Evolutionary conservation across 2,329 filamentous ascomycete genomes (phyloP).

Genomic region (Arachnomyces sp.): DNA sequence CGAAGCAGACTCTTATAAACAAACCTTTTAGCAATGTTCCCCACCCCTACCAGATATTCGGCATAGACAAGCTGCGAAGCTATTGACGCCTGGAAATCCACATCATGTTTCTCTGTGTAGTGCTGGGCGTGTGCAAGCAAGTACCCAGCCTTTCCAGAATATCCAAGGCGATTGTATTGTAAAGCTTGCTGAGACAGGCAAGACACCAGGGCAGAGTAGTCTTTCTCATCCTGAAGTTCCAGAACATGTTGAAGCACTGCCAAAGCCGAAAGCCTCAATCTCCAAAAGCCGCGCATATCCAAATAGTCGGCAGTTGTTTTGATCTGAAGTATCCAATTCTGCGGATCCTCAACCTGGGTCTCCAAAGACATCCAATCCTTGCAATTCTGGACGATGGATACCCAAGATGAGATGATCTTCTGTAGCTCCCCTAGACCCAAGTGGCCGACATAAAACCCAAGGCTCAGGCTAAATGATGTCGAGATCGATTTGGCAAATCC

Average conservation of each 20-base stretch:
- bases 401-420: conserved; percentile 28
- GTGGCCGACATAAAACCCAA: conserved; percentile 27
- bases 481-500: conserved; percentile 21
- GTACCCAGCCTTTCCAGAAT: conserved; percentile 49
- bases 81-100: conserved; percentile 40
- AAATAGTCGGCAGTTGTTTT: conserved; percentile 49
- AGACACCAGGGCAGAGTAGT: conserved; percentile 33
- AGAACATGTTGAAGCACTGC: conserved; percentile 40
- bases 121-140: conserved; percentile 52
- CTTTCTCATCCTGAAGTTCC: conserved; percentile 34
- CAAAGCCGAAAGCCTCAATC: conserved; percentile 41
- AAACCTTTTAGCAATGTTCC: conserved; percentile 54
- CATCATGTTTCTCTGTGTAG: conserved; percentile 32
- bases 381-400: conserved; percentile 36
- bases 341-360: conserved; percentile 42
- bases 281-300: conserved; percentile 48
- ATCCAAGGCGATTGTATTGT: conserved; percentile 53
- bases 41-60: conserved; percentile 63
- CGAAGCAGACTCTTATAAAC: conserved; percentile 29
- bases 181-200: conserved; percentile 41
- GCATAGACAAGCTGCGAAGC: conserved; percentile 62
- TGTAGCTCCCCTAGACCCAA: conserved; percentile 21
- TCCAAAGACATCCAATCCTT: conserved; percentile 34
- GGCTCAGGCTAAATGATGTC: conserved; percentile 27
- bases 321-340: conserved; percentile 44